A percentile compares a stretch with the other conserved stretches of the same genome.
These are phyloP conservation scores for Pyrenula massariospora DNA, from an alignment of 495 filamentous ascomycete species.

Conservation along the genomic window DNA sequence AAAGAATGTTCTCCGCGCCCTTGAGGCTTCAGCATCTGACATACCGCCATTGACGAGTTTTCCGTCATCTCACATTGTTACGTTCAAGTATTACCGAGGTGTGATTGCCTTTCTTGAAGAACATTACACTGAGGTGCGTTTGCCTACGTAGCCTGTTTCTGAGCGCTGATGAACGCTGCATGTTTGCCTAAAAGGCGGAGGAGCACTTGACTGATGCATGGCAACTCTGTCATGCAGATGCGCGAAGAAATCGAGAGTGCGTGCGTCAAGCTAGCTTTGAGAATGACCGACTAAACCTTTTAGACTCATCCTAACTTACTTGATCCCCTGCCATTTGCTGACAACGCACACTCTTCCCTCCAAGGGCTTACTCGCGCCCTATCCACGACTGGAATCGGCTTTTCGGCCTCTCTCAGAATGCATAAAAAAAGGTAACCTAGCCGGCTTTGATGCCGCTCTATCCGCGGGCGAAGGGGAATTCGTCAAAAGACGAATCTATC, in stretches of 20 bases:
- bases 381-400: constrained; percentile 63
- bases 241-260: constrained; percentile 68
- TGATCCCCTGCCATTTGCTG: constrained; percentile 82
- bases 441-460: constrained; percentile 75
- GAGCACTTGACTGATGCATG: constrained; percentile 66
- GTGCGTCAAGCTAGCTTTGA: constrained; percentile 11
- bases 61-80: constrained; percentile 84
- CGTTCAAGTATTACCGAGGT: constrained; percentile 90
- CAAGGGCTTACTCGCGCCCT: constrained; percentile 52
- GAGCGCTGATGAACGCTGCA: constrained; percentile 7
- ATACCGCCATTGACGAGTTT: constrained; percentile 64
- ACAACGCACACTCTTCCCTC: constrained; percentile 78
- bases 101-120: constrained; percentile 86
- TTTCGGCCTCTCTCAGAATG: constrained; percentile 66
- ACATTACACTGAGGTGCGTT: constrained; percentile 61
- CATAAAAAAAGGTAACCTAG: constrained; percentile 72
- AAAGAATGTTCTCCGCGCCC: constrained; percentile 76
- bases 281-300: background rate
- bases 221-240: constrained; percentile 58
- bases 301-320: constrained; percentile 87
- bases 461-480: constrained; percentile 73
- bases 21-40: constrained; percentile 62
- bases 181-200: constrained; percentile 49
- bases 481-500: constrained; percentile 87
- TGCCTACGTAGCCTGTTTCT: background rate